Conservation (phyloP, 2,329 filamentous ascomycete genomes). For the Pseudocercospora vitis region DNA sequence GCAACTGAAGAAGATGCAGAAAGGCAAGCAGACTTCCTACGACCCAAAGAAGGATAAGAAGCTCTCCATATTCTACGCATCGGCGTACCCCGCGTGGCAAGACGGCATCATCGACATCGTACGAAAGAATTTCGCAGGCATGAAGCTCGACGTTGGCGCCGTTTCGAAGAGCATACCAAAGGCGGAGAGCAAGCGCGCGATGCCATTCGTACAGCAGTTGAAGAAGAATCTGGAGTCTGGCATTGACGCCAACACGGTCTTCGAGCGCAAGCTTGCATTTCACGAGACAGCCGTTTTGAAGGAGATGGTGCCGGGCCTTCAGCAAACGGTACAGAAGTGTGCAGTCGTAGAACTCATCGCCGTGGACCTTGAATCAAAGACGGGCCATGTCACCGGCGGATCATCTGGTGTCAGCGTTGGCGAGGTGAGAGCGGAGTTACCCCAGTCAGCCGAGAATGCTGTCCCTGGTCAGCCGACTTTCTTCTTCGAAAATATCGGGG, state of each 20-base stretch:
- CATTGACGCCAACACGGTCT: conserved; percentile 66
- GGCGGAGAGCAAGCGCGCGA: conserved; percentile 93
- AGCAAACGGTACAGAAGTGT: conserved; percentile 69
- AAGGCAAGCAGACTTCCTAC: conserved; percentile 82
- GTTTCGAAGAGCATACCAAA: conserved; percentile 77
- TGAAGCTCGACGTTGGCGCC: conserved; percentile 74
- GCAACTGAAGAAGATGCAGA: conserved; percentile 84
- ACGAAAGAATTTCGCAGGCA: conserved; percentile 65
- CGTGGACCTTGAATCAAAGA: conserved; percentile 70
- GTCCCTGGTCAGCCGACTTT: conserved; percentile 82
- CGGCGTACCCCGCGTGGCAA: conserved; percentile 85
- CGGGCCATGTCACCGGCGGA: conserved; percentile 56
- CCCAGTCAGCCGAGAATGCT: conserved; percentile 67
- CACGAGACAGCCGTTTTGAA: conserved; percentile 74
- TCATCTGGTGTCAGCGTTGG: conserved; percentile 54
- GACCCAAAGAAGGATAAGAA: conserved; percentile 92
- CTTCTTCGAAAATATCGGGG: conserved; percentile 77
- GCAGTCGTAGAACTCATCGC: conserved; percentile 69
- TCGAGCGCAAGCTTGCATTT: conserved; percentile 82
- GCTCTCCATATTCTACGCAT: conserved; percentile 79
- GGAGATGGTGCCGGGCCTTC: conserved; percentile 77
- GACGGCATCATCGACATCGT: conserved; percentile 83
- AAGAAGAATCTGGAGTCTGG: conserved; percentile 75
- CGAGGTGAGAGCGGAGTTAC: conserved; percentile 59
- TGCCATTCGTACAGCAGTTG: conserved; percentile 88